A percentile compares a stretch with the other conserved stretches of the same genome.
Conservation (phyloP, 108 stramenopile genomes). For the Epithemia pelagica region DNA sequence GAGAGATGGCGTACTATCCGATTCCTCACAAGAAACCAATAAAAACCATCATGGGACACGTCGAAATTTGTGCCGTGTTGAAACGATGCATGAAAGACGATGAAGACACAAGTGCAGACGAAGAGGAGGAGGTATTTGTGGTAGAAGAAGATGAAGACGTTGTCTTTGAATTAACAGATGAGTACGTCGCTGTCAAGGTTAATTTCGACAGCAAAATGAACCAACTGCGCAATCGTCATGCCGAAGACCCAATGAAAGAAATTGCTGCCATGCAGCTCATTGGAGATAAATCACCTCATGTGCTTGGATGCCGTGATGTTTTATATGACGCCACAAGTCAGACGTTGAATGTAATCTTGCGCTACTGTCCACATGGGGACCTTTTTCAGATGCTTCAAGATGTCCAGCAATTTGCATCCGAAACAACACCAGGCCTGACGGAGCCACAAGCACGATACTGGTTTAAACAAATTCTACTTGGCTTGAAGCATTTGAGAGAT, state of each 20-base stretch:
- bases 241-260: constrained; percentile 92
- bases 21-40: constrained; percentile 37
- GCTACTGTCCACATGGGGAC: constrained; percentile 53
- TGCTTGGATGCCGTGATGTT: constrained; percentile 31
- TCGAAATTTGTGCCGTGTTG: constrained; percentile 44
- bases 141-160: constrained; percentile 33
- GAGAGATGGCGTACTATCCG: constrained; percentile 38
- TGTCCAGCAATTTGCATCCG: constrained; percentile 4
- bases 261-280: constrained; percentile 87
- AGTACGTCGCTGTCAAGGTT: constrained; percentile 42
- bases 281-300: constrained; percentile 41
- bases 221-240: constrained; percentile 31
- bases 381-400: constrained; percentile 44
- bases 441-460: constrained; percentile 47
- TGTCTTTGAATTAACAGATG: constrained; percentile 33
- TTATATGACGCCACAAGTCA: constrained; percentile 34
- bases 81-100: constrained; percentile 16
- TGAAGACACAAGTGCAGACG: background rate
- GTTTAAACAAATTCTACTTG: constrained; percentile 60
- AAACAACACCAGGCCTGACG: constrained; percentile 29
- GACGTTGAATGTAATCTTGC: constrained; percentile 58
- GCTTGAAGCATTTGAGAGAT: constrained; percentile 42
- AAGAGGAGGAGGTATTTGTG: constrained; percentile 14
- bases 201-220: constrained; percentile 36
- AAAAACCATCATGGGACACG: constrained; percentile 52